A percentile compares a stretch with the other conserved stretches of the same genome.
These are phyloP conservation scores for Talaromyces sp. DNA, from an alignment of 2,329 filamentous ascomycete species.

Conservation along the genomic window DNA sequence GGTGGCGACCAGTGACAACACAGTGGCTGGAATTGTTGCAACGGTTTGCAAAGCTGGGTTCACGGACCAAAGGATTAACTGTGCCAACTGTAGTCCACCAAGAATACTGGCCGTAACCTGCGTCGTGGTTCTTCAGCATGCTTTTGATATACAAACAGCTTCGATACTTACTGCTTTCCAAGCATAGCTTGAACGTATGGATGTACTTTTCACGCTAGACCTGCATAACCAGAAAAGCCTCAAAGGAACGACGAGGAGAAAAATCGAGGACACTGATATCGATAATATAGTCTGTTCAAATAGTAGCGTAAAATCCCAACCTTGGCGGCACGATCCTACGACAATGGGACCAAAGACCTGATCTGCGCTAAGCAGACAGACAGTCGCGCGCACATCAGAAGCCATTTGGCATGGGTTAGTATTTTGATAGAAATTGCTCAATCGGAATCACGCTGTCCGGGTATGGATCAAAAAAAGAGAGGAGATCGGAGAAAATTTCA, in stretches of 20 bases:
- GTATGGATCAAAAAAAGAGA: neutral
- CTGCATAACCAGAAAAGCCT: neutral
- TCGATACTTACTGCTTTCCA: neutral
- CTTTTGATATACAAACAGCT: neutral
- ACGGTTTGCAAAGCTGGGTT: constrained; percentile 24
- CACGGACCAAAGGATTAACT: neutral
- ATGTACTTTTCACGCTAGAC: neutral
- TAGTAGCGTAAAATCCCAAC: constrained; percentile 5
- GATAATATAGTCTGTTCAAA: constrained; percentile 5
- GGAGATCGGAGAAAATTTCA: neutral
- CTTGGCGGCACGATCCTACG: neutral
- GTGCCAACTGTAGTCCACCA: neutral
- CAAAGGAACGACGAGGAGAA: neutral
- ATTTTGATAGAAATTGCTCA: neutral
- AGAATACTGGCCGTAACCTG: neutral
- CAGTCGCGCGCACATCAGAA: neutral
- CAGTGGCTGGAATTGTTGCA: constrained; percentile 33
- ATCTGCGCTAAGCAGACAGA: neutral
- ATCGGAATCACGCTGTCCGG: neutral
- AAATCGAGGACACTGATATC: neutral
- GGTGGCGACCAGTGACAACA: constrained; percentile 24
- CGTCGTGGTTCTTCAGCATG: neutral
- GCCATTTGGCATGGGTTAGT: neutral
- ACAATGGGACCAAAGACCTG: neutral
- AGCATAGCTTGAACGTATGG: neutral